phyloP scores from a whole-genome alignment of 768 basidiomycete species.

The Calocera viscosa region DNA sequence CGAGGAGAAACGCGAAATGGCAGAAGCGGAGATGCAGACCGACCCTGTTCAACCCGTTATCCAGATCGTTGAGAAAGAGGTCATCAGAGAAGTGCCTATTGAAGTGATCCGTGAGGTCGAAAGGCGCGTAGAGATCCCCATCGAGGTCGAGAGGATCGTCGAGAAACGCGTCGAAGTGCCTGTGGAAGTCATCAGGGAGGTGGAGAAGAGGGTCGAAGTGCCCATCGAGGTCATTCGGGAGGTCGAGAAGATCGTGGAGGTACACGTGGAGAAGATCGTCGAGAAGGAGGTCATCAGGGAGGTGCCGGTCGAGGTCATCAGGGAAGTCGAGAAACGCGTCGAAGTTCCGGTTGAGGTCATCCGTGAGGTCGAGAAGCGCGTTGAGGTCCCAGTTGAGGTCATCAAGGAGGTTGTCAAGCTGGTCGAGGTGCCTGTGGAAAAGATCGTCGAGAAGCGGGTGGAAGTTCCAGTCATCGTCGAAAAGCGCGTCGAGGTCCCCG shows the following conservation, averaged over 20 bases:
- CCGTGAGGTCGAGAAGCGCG: conserved; percentile 13
- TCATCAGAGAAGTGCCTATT: conserved; percentile 18
- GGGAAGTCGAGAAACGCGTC: conserved; percentile 20
- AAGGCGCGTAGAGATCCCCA: conserved; percentile 19
- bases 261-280: conserved; percentile 22
- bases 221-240: conserved; percentile 12
- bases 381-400: conserved; percentile 21
- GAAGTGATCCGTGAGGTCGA: conserved; percentile 22
- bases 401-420: conserved; percentile 17
- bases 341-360: conserved; percentile 14
- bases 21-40: conserved; percentile 25
- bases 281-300: conserved; percentile 22
- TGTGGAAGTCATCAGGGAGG: conserved; percentile 14
- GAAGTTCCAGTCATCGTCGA: conserved; percentile 21
- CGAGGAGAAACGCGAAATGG: conserved; percentile 18
- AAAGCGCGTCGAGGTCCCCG: conserved; percentile 19
- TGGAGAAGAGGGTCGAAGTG: conserved; percentile 20
- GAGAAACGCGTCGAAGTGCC: conserved; percentile 23
- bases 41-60: conserved; percentile 25
- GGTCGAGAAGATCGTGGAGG: conserved; percentile 21
- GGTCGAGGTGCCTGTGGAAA: conserved; percentile 21
- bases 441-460: conserved; percentile 21
- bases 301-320: conserved; percentile 17
- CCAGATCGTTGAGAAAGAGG: conserved; percentile 12
- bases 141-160: conserved; percentile 21